These are phyloP conservation scores for Epichloe sylvatica DNA, from an alignment of 2,329 filamentous ascomycete genomes.

Conservation along the genomic window DNA sequence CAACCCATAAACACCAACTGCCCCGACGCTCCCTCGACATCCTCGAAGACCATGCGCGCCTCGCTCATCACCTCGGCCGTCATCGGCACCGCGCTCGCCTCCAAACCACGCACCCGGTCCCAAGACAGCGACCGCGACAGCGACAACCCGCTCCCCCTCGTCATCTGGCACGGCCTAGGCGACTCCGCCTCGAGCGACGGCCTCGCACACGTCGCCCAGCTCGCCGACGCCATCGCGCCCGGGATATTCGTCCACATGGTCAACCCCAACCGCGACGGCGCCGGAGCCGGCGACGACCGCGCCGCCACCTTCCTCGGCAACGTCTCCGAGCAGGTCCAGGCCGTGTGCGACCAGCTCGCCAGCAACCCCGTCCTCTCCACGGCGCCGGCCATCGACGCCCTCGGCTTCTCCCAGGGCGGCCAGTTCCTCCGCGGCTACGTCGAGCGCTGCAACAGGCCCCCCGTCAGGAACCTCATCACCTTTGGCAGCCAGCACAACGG, in stretches of 20 bases:
- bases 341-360: conserved; percentile 66
- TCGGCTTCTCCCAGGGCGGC: conserved; percentile 92
- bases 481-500: conserved; percentile 90
- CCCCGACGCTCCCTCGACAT: no score
- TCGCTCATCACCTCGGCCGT: conserved; percentile 11
- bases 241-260: conserved; percentile 34
- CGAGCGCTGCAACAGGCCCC: conserved; percentile 73
- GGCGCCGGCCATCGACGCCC: conserved; percentile 71
- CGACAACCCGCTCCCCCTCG: conserved; percentile 66
- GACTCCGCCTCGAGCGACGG: conserved; percentile 67
- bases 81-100: conserved; percentile 14
- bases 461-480: conserved; percentile 66
- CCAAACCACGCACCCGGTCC: conserved; percentile 14
- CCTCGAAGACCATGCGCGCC: conserved; percentile 5
- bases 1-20: no score
- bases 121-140: conserved; percentile 34
- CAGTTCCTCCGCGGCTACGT: conserved; percentile 89
- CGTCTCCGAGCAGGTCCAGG: conserved; percentile 60
- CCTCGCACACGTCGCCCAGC: conserved; percentile 60
- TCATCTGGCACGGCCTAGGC: conserved; percentile 83
- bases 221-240: conserved; percentile 67
- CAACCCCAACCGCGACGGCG: conserved; percentile 23
- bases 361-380: conserved; percentile 66
- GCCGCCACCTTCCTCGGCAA: conserved; percentile 85
- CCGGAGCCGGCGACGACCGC: conserved; percentile 48